phyloP scores from a whole-genome alignment of 2,329 filamentous ascomycete genomes.

The Fusarium lateritium region DNA sequence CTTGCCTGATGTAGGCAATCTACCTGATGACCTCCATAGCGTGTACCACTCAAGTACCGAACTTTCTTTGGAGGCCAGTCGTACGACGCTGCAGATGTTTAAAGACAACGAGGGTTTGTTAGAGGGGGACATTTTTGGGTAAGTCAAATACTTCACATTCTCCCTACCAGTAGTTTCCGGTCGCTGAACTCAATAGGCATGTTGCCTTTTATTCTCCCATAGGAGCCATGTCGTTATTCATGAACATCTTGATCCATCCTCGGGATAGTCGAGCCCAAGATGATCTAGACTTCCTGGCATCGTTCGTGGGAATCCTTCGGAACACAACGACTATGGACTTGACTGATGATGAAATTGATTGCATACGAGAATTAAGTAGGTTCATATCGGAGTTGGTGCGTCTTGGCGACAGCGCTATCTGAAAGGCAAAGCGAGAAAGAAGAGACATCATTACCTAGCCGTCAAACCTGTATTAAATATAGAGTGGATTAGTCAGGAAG shows the following conservation, averaged over 20 bases:
- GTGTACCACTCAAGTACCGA: slow-evolving; percentile 21
- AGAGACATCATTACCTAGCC: too few relatives aligned
- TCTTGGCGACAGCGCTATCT: too few relatives aligned
- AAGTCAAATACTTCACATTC: rapidly evolving
- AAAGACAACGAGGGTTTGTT: neutral
- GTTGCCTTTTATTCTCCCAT: neutral
- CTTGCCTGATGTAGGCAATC: neutral
- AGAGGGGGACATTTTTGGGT: neutral
- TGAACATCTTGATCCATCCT: slow-evolving; percentile 6
- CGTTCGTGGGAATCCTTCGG: neutral
- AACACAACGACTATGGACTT: neutral
- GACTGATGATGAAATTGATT: neutral
- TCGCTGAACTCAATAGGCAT: neutral
- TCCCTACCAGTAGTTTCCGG: rapidly evolving
- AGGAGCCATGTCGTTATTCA: neutral
- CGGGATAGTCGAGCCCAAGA: neutral
- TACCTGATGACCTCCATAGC: neutral
- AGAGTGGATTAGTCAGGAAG: too few relatives aligned
- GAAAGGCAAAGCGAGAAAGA: too few relatives aligned
- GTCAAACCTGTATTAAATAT: too few relatives aligned
- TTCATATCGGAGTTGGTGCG: too few relatives aligned
- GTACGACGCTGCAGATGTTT: neutral
- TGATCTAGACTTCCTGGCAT: neutral
- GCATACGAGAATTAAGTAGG: neutral
- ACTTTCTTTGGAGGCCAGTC: slow-evolving; percentile 2